Percentiles rank a stretch among this genome's conserved stretches.
Evolutionary conservation across 106 monocot genomes (phyloP).

Genomic region (Dendrobium catenatum): DNA sequence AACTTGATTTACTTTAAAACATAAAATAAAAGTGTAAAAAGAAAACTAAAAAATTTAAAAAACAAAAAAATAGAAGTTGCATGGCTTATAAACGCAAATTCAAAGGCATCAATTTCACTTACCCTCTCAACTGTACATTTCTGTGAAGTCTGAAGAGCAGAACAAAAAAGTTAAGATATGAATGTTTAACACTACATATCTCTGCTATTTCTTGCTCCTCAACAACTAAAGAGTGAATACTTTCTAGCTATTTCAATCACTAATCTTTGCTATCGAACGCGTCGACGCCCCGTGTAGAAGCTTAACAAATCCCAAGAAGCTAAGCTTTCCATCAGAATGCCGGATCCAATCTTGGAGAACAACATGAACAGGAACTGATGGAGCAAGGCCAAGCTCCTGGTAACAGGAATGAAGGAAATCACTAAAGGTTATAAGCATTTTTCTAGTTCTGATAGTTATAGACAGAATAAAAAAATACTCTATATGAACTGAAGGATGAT

Average conservation of each 20-base stretch:
- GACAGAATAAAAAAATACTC: background rate
- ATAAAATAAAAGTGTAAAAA: too few species aligned
- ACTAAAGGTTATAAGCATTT: background rate
- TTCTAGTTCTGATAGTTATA: background rate
- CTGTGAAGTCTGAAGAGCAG: background rate
- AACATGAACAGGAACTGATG: conserved; percentile 49
- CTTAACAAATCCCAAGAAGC: conserved; percentile 58
- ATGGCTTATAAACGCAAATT: background rate
- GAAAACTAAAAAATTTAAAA: too few species aligned
- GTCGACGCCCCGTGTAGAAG: conserved; percentile 50
- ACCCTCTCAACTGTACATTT: conserved; percentile 1
- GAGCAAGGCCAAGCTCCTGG: conserved; percentile 62
- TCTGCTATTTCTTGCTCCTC: background rate
- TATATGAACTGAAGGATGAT: background rate
- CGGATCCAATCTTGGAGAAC: conserved; percentile 66
- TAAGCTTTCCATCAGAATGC: conserved; percentile 63
- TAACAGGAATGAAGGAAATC: background rate
- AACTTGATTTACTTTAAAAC: too few species aligned
- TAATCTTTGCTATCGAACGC: conserved; percentile 28
- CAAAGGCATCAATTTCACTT: background rate
- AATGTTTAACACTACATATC: background rate
- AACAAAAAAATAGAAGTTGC: too few species aligned
- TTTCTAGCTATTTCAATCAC: background rate
- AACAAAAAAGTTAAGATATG: background rate
- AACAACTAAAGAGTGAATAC: background rate